Conservation (phyloP, 192 early-diverging fungal genomes). For the Allomyces javanicus region DNA sequence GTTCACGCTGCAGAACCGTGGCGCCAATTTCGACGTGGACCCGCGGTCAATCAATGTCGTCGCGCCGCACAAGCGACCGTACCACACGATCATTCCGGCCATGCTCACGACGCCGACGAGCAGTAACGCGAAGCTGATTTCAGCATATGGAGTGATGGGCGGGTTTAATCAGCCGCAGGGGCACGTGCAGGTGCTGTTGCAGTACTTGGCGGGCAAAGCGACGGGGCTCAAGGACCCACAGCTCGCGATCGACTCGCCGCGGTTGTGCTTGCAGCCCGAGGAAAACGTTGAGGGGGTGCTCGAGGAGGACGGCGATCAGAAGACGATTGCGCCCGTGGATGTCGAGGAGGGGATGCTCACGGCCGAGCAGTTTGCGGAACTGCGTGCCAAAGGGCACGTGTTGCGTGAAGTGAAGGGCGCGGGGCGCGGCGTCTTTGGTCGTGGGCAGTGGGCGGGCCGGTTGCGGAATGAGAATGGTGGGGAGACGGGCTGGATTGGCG, state of each 20-base stretch:
- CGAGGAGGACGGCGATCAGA: constrained; percentile 42
- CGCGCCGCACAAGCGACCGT: constrained; percentile 45
- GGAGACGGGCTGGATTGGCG: constrained; percentile 22
- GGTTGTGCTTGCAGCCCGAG: constrained; percentile 33
- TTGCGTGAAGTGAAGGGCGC: constrained; percentile 21
- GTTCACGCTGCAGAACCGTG: constrained; percentile 48
- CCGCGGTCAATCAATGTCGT: constrained; percentile 40
- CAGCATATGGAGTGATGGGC: constrained; percentile 37
- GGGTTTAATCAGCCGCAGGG: constrained; percentile 68
- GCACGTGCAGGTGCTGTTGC: constrained; percentile 58
- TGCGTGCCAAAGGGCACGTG: constrained; percentile 36
- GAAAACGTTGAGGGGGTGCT: constrained; percentile 7
- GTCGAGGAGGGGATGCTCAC: constrained; percentile 41
- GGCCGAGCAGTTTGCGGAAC: constrained; percentile 14
- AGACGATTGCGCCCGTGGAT: constrained; percentile 22
- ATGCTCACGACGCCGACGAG: constrained; percentile 25
- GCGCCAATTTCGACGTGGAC: constrained; percentile 40
- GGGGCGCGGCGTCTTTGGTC: constrained; percentile 38
- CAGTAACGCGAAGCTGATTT: constrained; percentile 5
- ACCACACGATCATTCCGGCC: constrained; percentile 61
- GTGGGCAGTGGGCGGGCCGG: constrained; percentile 48
- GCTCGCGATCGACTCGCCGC: constrained; percentile 41
- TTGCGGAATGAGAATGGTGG: constrained; percentile 15
- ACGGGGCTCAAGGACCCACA: constrained; percentile 31
- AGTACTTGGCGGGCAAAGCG: constrained; percentile 5